phyloP scores from a whole-genome alignment of 306 rosid genomes.

The Ceratonia siliqua region DNA sequence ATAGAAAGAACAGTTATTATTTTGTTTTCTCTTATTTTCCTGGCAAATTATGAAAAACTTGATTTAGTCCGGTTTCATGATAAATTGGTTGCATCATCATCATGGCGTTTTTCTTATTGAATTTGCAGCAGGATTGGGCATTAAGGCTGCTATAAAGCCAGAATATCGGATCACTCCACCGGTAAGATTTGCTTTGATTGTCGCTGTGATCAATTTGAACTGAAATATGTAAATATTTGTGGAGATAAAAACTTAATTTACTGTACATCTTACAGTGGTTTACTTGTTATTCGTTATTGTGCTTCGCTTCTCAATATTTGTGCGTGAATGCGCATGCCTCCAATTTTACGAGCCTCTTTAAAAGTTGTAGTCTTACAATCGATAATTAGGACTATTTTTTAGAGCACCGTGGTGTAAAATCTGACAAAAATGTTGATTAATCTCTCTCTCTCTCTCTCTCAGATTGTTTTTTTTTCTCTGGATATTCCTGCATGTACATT shows the following conservation, averaged over 20 bases:
- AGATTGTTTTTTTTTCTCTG: no score
- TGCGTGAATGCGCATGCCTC: neutral
- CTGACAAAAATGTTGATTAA: no score
- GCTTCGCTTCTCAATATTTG: neutral
- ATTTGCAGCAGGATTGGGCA: slow-evolving; percentile 63
- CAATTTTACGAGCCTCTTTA: no score
- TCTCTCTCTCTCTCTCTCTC: no score
- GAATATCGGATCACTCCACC: slow-evolving; percentile 64
- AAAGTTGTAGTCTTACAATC: neutral
- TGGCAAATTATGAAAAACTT: neutral
- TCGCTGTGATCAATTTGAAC: neutral
- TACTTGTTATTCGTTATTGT: neutral
- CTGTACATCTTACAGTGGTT: neutral
- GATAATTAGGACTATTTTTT: neutral
- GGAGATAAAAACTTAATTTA: neutral
- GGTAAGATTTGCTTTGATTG: slow-evolving; percentile 37
- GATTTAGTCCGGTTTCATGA: neutral
- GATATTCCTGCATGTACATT: neutral
- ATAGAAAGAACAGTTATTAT: neutral
- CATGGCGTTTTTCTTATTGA: neutral
- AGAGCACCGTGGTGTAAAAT: no score
- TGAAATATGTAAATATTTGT: neutral
- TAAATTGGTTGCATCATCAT: neutral
- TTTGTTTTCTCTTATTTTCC: no score
- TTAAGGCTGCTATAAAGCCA: slow-evolving; percentile 54